These are phyloP conservation scores for Lyophyllum semitale DNA, from an alignment of 768 basidiomycete genomes.

Conservation along the genomic window DNA sequence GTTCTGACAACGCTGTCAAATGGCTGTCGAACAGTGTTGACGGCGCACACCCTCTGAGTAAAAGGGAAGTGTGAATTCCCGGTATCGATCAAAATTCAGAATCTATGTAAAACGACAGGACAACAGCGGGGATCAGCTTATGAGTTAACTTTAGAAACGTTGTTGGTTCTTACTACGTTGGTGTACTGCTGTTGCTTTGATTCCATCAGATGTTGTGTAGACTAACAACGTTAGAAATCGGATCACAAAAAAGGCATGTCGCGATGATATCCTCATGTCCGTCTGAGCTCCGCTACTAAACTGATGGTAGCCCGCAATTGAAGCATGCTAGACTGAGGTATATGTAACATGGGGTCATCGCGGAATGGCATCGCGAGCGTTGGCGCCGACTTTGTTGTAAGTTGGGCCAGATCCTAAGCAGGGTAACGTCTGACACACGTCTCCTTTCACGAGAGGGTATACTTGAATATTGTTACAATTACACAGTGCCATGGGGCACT, in stretches of 20 bases:
- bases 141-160: neutral
- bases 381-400: no score
- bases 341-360: no score
- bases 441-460: no score
- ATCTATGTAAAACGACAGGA: conserved; percentile 1
- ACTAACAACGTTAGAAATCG: no score
- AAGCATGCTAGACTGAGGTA: no score
- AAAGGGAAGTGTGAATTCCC: neutral
- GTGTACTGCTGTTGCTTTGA: neutral
- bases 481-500: neutral
- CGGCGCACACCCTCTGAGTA: neutral
- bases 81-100: neutral
- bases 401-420: no score
- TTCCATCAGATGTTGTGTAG: neutral
- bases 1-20: neutral
- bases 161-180: conserved; percentile 1
- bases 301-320: neutral
- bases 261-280: neutral
- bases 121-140: neutral
- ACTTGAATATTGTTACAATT: neutral
- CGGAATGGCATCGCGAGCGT: no score
- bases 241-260: neutral
- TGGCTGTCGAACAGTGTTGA: neutral
- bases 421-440: no score
- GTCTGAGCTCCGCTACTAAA: neutral